These are phyloP conservation scores for Aspergillus leporis DNA, from an alignment of 495 filamentous ascomycete species.

Conservation along the genomic window DNA sequence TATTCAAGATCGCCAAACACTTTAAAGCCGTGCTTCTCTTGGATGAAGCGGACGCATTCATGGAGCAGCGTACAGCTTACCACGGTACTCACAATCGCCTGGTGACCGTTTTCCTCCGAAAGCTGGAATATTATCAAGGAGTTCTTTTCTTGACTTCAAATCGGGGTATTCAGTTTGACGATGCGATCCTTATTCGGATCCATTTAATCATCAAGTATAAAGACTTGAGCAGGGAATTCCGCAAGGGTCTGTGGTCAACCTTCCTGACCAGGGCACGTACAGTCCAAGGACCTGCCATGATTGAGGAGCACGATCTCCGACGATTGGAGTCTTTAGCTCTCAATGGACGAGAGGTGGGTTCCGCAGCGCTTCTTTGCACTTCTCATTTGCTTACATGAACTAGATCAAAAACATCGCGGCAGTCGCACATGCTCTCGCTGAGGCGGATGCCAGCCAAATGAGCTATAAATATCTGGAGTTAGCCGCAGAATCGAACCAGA, in stretches of 20 bases:
- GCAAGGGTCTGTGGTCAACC: slow-evolving; percentile 26
- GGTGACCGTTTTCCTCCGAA: slow-evolving; percentile 51
- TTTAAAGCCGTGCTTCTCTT: slow-evolving; percentile 37
- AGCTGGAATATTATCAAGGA: slow-evolving; percentile 56
- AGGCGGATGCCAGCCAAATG: slow-evolving; percentile 14
- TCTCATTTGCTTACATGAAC: slow-evolving; percentile 4
- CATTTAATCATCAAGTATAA: slow-evolving; percentile 45
- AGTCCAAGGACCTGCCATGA: slow-evolving; percentile 18
- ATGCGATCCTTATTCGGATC: slow-evolving; percentile 48
- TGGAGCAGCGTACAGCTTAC: slow-evolving; percentile 26
- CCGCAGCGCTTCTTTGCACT: background rate
- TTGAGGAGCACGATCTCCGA: slow-evolving; percentile 20
- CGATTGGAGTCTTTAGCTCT: slow-evolving; percentile 19
- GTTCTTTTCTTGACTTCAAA: slow-evolving; percentile 37
- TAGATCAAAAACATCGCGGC: slow-evolving; percentile 29
- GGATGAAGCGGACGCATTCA: slow-evolving; percentile 50
- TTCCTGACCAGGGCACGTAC: slow-evolving; percentile 19
- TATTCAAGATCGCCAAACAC: slow-evolving; percentile 30
- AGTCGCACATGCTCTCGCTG: slow-evolving; percentile 22
- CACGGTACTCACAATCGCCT: slow-evolving; percentile 29
- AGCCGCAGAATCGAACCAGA: slow-evolving; percentile 25
- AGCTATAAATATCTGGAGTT: slow-evolving; percentile 25
- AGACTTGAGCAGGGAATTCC: slow-evolving; percentile 26
- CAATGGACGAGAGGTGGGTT: slow-evolving; percentile 30
- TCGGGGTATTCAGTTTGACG: slow-evolving; percentile 33